A percentile compares a stretch with the other conserved stretches of the same genome.
These are phyloP conservation scores for Barnettozyma wickerhamii DNA, from an alignment of 805 yeast species.

Conservation along the genomic window DNA sequence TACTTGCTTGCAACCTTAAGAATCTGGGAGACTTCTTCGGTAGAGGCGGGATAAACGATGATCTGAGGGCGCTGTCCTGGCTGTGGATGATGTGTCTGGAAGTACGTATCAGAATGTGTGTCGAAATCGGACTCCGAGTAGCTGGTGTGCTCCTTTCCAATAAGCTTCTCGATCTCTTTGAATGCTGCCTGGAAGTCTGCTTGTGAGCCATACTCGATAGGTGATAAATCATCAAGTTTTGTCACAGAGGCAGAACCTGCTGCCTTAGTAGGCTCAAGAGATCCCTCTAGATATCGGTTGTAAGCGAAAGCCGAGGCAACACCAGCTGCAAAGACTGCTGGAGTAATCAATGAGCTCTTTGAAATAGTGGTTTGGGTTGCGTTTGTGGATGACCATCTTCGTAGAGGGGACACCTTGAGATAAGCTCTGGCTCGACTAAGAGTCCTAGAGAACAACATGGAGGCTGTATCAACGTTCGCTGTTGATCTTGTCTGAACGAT, in stretches of 20 bases:
- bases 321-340: too few relatives aligned
- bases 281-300: too few relatives aligned
- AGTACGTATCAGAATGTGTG: conserved; percentile 57
- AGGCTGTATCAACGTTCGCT: too few relatives aligned
- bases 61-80: conserved; percentile 55
- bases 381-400: too few relatives aligned
- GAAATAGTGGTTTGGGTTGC: too few relatives aligned
- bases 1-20: conserved; percentile 58
- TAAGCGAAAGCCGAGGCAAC: too few relatives aligned
- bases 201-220: conserved; percentile 39
- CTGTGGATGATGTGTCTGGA: conserved; percentile 57
- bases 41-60: conserved; percentile 57
- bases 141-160: conserved; percentile 34
- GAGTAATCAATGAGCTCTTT: too few relatives aligned
- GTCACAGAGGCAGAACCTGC: conserved; percentile 27
- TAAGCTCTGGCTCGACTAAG: too few relatives aligned
- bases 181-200: conserved; percentile 37
- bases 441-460: too few relatives aligned
- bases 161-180: conserved; percentile 32
- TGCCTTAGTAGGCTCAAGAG: background rate
- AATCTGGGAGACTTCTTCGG: conserved; percentile 62
- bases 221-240: conserved; percentile 28
- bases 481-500: too few relatives aligned
- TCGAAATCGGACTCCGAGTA: conserved; percentile 37
- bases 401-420: too few relatives aligned